Base-by-base conservation (phyloP, 2,329 filamentous ascomycete species). In the Aureobasidium lini region DNA sequence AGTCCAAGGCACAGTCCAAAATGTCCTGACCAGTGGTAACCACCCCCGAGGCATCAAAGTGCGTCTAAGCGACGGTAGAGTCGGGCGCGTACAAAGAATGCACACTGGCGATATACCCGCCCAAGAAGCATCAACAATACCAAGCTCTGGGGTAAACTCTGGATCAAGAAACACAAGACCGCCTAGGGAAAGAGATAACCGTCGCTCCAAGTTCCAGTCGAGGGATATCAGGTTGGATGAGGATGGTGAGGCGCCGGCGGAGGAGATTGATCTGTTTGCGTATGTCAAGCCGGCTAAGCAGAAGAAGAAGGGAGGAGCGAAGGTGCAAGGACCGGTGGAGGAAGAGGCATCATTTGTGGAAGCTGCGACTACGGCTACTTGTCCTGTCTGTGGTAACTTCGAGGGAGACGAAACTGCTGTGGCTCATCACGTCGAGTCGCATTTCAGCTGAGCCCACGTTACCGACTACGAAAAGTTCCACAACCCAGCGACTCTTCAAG, bases 11-110 rank as follows among this genome's bases (percentile, higher is more conserved):
- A 72, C 78, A 5, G 83, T 93, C 1, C 78, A 80, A 56, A 82
- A 90, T 47, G 71, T 92, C 0, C 77, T 93, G 49, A 92, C 88
- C 2, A 77, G 82, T 1, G 87, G 87, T 29, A 83, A 92, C 65
- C 89, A 93, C 66, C 87, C 87, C 2, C 80, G 87, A 9, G 89
- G 89, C 37, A 89, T 92, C 75, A 93, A 92, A 71, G 88, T 92
- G 28, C 82, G 88, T 2, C 76, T 93, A 6, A 74, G 76, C 1
- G 87, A 89, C 69, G 88, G 88, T 1, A 79, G 86, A 29, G 82
- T 93, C 2, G 89, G 89, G 1, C 76, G 89, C 15, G 89, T 93
- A 31, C 89, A 92, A 71, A 76, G 79, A 46, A 79, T 89, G 71
- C 46, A 48, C 56, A 52, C 23, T 28, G 37, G 39, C 28, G 46